Evolutionary conservation across 2,329 filamentous ascomycete genomes (phyloP).

Genomic region (Aspergillus caelatus): DNA sequence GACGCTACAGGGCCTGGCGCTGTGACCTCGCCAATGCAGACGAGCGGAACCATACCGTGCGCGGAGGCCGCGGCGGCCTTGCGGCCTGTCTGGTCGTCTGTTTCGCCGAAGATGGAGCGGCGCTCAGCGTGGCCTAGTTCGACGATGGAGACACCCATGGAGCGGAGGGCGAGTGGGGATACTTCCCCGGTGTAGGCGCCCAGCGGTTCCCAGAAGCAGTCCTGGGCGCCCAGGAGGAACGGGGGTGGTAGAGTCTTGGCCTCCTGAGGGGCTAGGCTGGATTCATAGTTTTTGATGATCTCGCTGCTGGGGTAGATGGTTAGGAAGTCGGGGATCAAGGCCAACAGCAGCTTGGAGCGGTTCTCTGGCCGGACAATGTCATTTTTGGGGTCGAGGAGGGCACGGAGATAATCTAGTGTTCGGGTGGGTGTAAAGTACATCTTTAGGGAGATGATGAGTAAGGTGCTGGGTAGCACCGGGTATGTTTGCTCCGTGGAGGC

Average conservation of each 20-base stretch:
- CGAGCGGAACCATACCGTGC: constrained; percentile 73
- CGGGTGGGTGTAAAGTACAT: constrained; percentile 44
- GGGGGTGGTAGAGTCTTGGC: constrained; percentile 42
- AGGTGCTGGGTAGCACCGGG: constrained; percentile 38
- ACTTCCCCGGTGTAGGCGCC: constrained; percentile 81
- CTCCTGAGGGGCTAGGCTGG: constrained; percentile 18
- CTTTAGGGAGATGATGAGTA: constrained; percentile 44
- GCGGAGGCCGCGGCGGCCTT: constrained; percentile 71
- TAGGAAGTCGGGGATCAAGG: constrained; percentile 77
- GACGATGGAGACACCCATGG: constrained; percentile 71
- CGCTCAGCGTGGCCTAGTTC: constrained; percentile 83
- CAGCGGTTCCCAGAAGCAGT: constrained; percentile 68
- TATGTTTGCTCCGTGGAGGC: constrained; percentile 18
- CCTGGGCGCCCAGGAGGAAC: constrained; percentile 73
- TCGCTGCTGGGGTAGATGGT: constrained; percentile 57
- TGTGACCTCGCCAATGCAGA: constrained; percentile 77
- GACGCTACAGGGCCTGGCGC: constrained; percentile 50
- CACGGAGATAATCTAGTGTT: constrained; percentile 60
- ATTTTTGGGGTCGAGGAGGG: constrained; percentile 53
- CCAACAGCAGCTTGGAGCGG: constrained; percentile 65
- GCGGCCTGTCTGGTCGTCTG: constrained; percentile 65
- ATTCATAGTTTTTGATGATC: constrained; percentile 39
- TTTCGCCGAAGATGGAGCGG: constrained; percentile 71
- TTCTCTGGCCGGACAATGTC: constrained; percentile 46
- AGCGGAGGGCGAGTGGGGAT: constrained; percentile 67